phyloP scores from a whole-genome alignment of 176 grass and related monocot genomes.

The Triticum urartu region DNA sequence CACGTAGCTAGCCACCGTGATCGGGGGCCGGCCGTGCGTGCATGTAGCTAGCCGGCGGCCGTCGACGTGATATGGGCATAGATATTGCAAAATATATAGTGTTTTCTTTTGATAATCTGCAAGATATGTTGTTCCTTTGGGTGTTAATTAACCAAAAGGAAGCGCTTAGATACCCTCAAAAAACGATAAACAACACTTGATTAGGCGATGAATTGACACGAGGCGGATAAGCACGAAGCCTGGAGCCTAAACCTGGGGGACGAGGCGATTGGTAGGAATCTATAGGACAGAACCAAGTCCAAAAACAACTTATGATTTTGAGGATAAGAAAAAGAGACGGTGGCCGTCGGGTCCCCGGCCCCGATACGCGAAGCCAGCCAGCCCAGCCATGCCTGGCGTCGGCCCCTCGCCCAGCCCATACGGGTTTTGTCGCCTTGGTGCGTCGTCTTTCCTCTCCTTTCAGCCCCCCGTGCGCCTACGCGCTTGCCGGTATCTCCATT shows the following conservation, averaged over 20 bases:
- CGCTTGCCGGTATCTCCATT: background rate
- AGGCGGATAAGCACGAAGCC: constrained; percentile 23
- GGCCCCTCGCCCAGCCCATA: constrained; percentile 26
- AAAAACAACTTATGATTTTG: constrained; percentile 18
- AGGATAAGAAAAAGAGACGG: background rate
- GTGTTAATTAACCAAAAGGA: background rate
- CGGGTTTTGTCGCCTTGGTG: constrained; percentile 49
- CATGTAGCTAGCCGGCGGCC: background rate
- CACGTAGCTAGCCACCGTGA: constrained; percentile 2
- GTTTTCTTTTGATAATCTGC: no score
- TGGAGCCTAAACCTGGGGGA: constrained; percentile 9
- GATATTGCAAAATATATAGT: background rate
- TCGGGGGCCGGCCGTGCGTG: background rate
- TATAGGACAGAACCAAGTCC: constrained; percentile 18
- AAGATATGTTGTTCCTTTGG: background rate
- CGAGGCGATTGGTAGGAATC: constrained; percentile 35
- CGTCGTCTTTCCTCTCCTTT: constrained; percentile 28
- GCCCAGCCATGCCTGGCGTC: background rate
- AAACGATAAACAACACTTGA: background rate
- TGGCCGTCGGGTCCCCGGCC: constrained; percentile 6
- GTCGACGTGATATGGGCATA: background rate
- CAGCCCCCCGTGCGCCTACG: background rate
- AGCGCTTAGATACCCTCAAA: background rate
- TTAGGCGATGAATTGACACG: background rate
- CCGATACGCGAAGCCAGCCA: constrained; percentile 8